A percentile compares a stretch with the other conserved stretches of the same genome.
Conservation (phyloP, 768 basidiomycete species). For the Boletellus emodensis region DNA sequence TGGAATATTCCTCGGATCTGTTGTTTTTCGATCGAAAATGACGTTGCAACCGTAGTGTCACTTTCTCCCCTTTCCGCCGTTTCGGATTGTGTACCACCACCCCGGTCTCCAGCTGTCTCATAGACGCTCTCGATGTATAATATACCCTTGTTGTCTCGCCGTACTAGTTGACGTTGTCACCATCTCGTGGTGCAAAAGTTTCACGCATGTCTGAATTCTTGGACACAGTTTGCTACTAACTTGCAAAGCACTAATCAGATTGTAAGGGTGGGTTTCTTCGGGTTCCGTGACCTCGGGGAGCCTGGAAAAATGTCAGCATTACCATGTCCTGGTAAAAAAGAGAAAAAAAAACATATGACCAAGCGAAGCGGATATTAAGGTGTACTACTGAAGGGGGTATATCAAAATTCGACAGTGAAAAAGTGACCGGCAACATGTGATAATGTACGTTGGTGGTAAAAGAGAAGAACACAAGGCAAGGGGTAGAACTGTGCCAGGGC, state of each 20-base stretch:
- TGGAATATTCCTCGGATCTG: background rate
- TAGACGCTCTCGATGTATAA: background rate
- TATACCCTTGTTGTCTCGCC: background rate
- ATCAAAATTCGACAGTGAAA: slow-evolving; percentile 35
- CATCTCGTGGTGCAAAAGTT: background rate
- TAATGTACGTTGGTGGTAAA: slow-evolving; percentile 26
- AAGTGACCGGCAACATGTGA: slow-evolving; percentile 33
- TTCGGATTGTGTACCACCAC: slow-evolving; percentile 1
- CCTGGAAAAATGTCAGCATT: slow-evolving; percentile 23
- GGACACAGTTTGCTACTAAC: slow-evolving; percentile 21
- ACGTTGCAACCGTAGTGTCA: background rate
- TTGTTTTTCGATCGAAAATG: background rate
- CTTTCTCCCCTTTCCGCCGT: background rate
- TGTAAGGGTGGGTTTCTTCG: slow-evolving; percentile 18
- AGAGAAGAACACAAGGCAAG: slow-evolving; percentile 17
- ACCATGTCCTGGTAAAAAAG: slow-evolving; percentile 25
- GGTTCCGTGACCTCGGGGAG: slow-evolving; percentile 26
- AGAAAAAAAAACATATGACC: slow-evolving; percentile 24
- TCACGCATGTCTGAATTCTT: slow-evolving; percentile 10
- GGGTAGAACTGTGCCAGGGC: slow-evolving; percentile 12
- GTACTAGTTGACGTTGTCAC: slow-evolving; percentile 1
- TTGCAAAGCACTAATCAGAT: slow-evolving; percentile 32
- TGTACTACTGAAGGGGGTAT: slow-evolving; percentile 34
- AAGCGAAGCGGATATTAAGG: slow-evolving; percentile 35
- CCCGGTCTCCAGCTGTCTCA: background rate